Base-by-base conservation (phyloP, 257 asterid genomes). In the Nemophila menziesii region DNA sequence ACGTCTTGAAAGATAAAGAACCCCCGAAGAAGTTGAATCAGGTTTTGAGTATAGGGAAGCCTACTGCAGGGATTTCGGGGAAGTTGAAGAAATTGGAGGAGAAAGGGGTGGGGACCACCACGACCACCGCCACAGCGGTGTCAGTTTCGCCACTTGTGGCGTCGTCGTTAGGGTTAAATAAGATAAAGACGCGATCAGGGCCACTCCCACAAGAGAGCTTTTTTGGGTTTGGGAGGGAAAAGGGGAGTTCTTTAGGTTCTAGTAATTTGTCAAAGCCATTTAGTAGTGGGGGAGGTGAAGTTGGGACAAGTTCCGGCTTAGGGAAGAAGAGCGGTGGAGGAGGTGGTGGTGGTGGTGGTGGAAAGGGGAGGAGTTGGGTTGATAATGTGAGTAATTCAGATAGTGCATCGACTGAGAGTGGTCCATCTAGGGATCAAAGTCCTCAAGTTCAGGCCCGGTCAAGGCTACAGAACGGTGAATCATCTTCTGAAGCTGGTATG, bases 141-240 rank as follows among this genome's bases (percentile, higher is more conserved):
- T 73, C 93, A 1, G 67, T 73, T 48, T 85, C 99, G 12, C 99
- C 96, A 39, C 70, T 90, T 12, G 81, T 89, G 59, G 99, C 99
- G 1, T 90, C 99, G 1, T 90, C 99, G 0, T 63, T 90, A 67
- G 99, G 99, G 16, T 58, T 90, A 73, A 85, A 85, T 65, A 85
- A 79, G 79, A 90, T 90, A 45, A 90, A 90, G 83, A 90, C 99
- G 19, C 82, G 99, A 69, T 90, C 99, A 40, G 99, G 99, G 60
- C 96, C 99, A 24, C 66, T 90, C 78, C 99, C 99, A 9, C 99
- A 90, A 73, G 99, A 90, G 84, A 85, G 81, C 20, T 85, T 81
- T 56, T 84, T 80, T 4, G 87, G 71, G 49, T 85, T 67, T 48
- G 74, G 80, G 46, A 71, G 73, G 37, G 96, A 85, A 1, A 85